Percentiles rank a stretch among this genome's conserved stretches.
phyloP scores from a whole-genome alignment of 345 rosid genomes.

The Gossypium australe region DNA sequence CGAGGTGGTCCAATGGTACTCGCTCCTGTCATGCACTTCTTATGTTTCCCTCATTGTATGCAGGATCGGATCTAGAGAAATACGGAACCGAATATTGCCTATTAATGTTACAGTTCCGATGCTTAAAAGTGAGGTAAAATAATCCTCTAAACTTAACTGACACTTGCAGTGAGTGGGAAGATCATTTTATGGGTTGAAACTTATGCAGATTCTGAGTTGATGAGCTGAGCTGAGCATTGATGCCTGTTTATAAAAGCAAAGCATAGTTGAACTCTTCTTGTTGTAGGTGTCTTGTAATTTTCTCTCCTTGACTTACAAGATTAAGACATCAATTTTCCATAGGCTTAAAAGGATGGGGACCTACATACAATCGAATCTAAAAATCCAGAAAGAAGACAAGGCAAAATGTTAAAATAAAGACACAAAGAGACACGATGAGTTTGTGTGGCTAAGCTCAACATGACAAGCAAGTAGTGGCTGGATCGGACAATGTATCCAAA shows the following conservation, averaged over 20 bases:
- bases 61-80: neutral
- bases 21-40: neutral
- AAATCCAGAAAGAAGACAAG: no score
- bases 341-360: neutral
- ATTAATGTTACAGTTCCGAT: neutral
- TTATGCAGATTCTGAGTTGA: no score
- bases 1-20: neutral
- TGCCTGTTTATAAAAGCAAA: neutral
- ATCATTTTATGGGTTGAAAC: no score
- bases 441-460: no score
- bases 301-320: neutral
- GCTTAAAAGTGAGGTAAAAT: no score
- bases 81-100: neutral
- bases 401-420: no score
- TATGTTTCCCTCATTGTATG: neutral
- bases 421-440: no score
- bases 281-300: neutral
- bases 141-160: no score
- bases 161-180: no score
- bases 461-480: no score
- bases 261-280: neutral
- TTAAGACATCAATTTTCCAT: neutral
- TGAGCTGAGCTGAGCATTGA: no score
- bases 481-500: no score
- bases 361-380: neutral